A percentile compares a stretch with the other conserved stretches of the same genome.
Evolutionary conservation across 306 rosid genomes (phyloP).

Genomic region (Trifolium subterraneum): DNA sequence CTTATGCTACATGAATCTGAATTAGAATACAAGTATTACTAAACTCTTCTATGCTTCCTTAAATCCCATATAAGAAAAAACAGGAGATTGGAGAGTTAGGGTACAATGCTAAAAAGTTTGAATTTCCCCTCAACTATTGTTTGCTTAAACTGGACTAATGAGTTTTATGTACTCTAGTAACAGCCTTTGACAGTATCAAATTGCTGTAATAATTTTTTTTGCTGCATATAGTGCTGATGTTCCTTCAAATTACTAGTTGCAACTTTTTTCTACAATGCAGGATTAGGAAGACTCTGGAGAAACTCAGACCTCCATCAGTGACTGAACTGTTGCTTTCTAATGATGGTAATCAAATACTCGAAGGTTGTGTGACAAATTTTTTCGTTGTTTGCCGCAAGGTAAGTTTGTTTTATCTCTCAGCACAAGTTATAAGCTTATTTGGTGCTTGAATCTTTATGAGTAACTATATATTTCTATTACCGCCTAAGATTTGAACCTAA

Average conservation of each 20-base stretch:
- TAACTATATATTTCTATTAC: slow-evolving; percentile 7
- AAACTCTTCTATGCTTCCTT: slow-evolving; percentile 2
- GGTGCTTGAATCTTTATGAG: slow-evolving; percentile 11
- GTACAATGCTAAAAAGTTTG: background rate
- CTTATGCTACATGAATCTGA: slow-evolving; percentile 4
- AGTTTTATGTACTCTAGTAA: slow-evolving; percentile 12
- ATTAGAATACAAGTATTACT: slow-evolving; percentile 6
- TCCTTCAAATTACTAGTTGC: slow-evolving; percentile 19
- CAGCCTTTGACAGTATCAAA: background rate
- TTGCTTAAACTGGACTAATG: slow-evolving; percentile 22
- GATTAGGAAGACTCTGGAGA: slow-evolving; percentile 78
- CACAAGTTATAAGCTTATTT: slow-evolving; percentile 17
- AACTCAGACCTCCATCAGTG: slow-evolving; percentile 79
- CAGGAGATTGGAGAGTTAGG: slow-evolving; percentile 24
- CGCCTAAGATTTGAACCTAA: slow-evolving; percentile 34
- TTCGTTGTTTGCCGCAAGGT: slow-evolving; percentile 84
- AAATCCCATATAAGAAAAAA: slow-evolving; percentile 18
- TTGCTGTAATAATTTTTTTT: slow-evolving; percentile 12
- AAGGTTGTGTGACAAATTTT: slow-evolving; percentile 85
- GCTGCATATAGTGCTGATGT: slow-evolving; percentile 12
- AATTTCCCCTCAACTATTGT: slow-evolving; percentile 2
- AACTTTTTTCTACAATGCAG: slow-evolving; percentile 49
- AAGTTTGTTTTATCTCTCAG: slow-evolving; percentile 16
- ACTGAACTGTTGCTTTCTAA: slow-evolving; percentile 85
- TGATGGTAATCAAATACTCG: slow-evolving; percentile 80